phyloP scores from a whole-genome alignment of 1,284 basidiomycete genomes.

The Phlebopus sp. region DNA sequence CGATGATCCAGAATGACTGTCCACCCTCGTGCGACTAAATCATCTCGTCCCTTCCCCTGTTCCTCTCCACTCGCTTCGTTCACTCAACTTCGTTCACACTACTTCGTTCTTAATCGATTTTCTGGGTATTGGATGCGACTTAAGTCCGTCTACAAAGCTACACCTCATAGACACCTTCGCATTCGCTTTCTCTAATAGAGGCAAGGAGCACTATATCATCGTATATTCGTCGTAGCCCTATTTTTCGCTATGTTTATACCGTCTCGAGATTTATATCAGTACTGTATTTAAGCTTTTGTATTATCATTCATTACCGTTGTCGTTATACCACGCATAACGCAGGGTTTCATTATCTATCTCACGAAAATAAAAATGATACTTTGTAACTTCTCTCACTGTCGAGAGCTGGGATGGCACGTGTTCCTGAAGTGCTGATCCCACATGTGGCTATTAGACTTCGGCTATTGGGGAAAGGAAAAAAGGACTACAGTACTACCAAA shows the following conservation, averaged over 20 bases:
- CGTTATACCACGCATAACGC: conserved; percentile 7
- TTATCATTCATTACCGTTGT: conserved; percentile 14
- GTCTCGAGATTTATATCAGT: conserved; percentile 18
- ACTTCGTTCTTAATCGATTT: conserved; percentile 24
- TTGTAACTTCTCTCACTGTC: neutral
- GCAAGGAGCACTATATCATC: conserved; percentile 18
- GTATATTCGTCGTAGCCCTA: conserved; percentile 14
- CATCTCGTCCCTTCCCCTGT: too few relatives aligned
- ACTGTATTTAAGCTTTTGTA: conserved; percentile 19
- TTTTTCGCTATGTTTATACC: conserved; percentile 13
- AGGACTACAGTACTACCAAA: too few relatives aligned
- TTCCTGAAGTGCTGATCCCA: too few relatives aligned
- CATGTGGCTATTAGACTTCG: too few relatives aligned
- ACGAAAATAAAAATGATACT: conserved; percentile 7
- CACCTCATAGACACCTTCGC: conserved; percentile 12
- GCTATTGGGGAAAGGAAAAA: too few relatives aligned
- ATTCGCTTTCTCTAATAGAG: conserved; percentile 8
- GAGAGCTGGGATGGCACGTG: too few relatives aligned
- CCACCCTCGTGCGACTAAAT: conserved; percentile 29
- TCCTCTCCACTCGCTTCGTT: too few relatives aligned
- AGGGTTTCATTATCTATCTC: conserved; percentile 17
- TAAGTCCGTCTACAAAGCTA: conserved; percentile 8
- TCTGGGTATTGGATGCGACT: conserved; percentile 4
- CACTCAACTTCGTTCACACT: neutral
- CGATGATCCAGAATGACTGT: conserved; percentile 25